Conservation (phyloP, 2,329 filamentous ascomycete genomes). For the Sporothrix luriei region DNA sequence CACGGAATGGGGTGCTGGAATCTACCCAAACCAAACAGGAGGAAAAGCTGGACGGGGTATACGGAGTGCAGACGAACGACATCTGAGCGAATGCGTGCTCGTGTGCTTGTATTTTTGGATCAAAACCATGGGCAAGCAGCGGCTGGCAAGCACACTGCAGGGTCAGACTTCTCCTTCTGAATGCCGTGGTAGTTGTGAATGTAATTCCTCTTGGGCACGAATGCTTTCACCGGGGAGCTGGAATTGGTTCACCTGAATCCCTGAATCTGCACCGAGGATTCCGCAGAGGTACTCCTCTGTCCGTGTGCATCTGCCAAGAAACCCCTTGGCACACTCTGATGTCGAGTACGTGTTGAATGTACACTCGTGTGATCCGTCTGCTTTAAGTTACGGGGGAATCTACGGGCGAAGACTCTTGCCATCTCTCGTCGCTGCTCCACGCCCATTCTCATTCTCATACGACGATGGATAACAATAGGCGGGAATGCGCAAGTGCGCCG, state of each 20-base stretch:
- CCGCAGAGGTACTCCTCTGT: too few species aligned
- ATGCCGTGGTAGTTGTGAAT: background rate
- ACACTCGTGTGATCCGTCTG: background rate
- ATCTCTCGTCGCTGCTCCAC: slow-evolving; percentile 17
- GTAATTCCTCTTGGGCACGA: too few species aligned
- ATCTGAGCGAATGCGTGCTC: background rate
- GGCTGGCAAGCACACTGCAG: background rate
- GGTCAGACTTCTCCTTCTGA: background rate
- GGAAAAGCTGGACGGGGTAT: background rate
- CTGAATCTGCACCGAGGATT: background rate
- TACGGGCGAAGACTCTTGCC: slow-evolving; percentile 1
- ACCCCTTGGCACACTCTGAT: slow-evolving; percentile 1
- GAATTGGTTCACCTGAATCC: slow-evolving; percentile 14
- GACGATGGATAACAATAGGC: background rate
- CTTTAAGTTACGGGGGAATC: background rate
- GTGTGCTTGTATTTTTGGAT: background rate
- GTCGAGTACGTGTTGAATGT: background rate
- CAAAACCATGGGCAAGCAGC: background rate
- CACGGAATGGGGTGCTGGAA: background rate
- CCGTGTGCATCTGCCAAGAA: slow-evolving; percentile 2
- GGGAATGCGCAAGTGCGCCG: background rate
- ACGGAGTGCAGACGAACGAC: slow-evolving; percentile 6
- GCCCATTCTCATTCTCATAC: background rate
- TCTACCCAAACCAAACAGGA: background rate
- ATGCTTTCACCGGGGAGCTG: slow-evolving; percentile 11